Base-by-base conservation (phyloP, 148 eudicot species). In the Camellia granthamiana region DNA sequence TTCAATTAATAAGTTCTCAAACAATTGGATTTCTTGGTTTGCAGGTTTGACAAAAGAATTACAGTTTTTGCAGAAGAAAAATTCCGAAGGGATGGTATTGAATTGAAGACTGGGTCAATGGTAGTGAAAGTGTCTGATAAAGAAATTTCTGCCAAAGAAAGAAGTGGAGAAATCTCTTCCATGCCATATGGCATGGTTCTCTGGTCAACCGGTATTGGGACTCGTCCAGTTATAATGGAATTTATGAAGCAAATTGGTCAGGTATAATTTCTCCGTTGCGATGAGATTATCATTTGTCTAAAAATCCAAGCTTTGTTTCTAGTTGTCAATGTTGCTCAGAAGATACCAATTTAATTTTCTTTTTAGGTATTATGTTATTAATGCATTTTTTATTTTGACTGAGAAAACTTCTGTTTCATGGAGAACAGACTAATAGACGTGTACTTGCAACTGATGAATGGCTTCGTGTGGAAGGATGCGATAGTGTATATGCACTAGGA, bases 221-320 rank as follows among this genome's bases (percentile, higher is more conserved):
- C 90, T 51, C 92, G 90, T n/a, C 92, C 92, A 46, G 87, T 89
- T 49, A 76, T 89, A 18, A 81, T 77, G 85, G 92, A 89, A 66
- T 89, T 89, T 78, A 89, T 87, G 92, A 89, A 89, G 85, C 90
- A 89, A 75, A 87, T 87, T 74, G 92, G 90, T 42, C 92, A 89
- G 90, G 92, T 89, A 58, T 6, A 42, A n/a, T 56, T 56, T 43
- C 4, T 74, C 16, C 30, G 19, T 41, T 11, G 46, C 66, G 10
- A 38, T 47, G 46, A 8, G 3, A 51, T 70, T 47, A 6, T 41
- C 65, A 41, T 30, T 62, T 15, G 9, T 73, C 41, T 49, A 72
- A 11, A 52, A 14, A 61, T 73, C 30, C 7, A 54, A 54, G 56
- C 54, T 73, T 16, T 73, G 18, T 54, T 52, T 54, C 30, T 18